Evolutionary conservation across 768 basidiomycete genomes (phyloP).

Genomic region (Clitopilus hobsonii): DNA sequence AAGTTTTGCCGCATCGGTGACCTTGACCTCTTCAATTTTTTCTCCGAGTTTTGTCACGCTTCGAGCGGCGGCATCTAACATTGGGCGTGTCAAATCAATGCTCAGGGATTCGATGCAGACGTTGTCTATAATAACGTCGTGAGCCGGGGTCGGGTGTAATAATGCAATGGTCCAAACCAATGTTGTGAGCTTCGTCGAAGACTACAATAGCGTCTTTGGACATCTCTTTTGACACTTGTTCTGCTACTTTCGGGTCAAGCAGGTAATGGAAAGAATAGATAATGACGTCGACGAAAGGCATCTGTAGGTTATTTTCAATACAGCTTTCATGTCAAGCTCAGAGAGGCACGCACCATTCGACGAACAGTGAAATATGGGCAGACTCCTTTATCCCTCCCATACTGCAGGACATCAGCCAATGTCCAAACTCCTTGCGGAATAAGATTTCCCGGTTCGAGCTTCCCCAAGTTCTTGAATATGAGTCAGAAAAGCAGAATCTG

Average conservation of each 20-base stretch:
- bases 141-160: constrained; percentile 19
- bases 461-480: constrained; percentile 65
- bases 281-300: constrained; percentile 93
- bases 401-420: constrained; percentile 84
- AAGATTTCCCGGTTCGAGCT: constrained; percentile 74
- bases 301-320: constrained; percentile 43
- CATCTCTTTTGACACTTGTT: constrained; percentile 97
- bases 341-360: constrained; percentile 65
- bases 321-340: background rate
- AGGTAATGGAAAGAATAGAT: constrained; percentile 99
- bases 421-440: constrained; percentile 91
- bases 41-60: constrained; percentile 84
- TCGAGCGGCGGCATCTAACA: constrained; percentile 91
- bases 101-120: constrained; percentile 98
- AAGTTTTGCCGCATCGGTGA: constrained; percentile 86
- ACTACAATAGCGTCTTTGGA: constrained; percentile 98
- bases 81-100: constrained; percentile 94
- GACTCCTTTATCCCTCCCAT: constrained; percentile 78
- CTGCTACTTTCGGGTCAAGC: constrained; percentile 97
- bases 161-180: constrained; percentile 47
- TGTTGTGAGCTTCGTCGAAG: constrained; percentile 99
- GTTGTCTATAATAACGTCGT: too few species aligned
- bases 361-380: constrained; percentile 98
- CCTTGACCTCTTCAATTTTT: constrained; percentile 97
- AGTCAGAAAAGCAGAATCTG: constrained; percentile 3